These are phyloP conservation scores for Serendipita indica DNA, from an alignment of 768 basidiomycete genomes.

Conservation along the genomic window DNA sequence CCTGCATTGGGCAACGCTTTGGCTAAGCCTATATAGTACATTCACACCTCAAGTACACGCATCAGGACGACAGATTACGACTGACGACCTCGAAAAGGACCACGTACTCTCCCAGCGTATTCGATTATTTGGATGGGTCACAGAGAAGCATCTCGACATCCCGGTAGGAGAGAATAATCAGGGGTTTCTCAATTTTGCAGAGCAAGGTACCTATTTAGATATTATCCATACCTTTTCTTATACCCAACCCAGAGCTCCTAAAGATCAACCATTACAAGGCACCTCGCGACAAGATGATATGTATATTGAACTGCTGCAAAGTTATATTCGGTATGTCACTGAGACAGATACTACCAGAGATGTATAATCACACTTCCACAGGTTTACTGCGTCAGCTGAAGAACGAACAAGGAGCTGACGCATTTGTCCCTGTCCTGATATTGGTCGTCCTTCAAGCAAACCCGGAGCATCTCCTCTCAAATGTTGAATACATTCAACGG, in stretches of 20 bases:
- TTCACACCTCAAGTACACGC: slow-evolving; percentile 73
- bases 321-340: slow-evolving; percentile 91
- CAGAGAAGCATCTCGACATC: slow-evolving; percentile 79
- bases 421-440: slow-evolving; percentile 88
- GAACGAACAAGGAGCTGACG: slow-evolving; percentile 79
- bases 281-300: slow-evolving; percentile 94
- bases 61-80: slow-evolving; percentile 65
- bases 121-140: slow-evolving; percentile 79
- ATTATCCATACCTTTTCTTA: not conserved
- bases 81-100: slow-evolving; percentile 95
- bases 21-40: slow-evolving; percentile 38
- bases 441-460: slow-evolving; percentile 91
- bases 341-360: no score
- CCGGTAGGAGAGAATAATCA: slow-evolving; percentile 57
- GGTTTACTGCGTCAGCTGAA: slow-evolving; percentile 79
- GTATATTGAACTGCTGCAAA: slow-evolving; percentile 95
- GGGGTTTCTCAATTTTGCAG: slow-evolving; percentile 79
- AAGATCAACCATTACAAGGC: slow-evolving; percentile 99
- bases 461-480: slow-evolving; percentile 82
- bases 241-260: slow-evolving; percentile 47
- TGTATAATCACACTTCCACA: no score
- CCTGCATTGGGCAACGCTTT: slow-evolving; percentile 12
- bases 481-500: slow-evolving; percentile 95
- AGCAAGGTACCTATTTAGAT: slow-evolving; percentile 47
- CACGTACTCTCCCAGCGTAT: slow-evolving; percentile 82